phyloP scores from a whole-genome alignment of 306 rosid species.

The Albizia julibrissin region DNA sequence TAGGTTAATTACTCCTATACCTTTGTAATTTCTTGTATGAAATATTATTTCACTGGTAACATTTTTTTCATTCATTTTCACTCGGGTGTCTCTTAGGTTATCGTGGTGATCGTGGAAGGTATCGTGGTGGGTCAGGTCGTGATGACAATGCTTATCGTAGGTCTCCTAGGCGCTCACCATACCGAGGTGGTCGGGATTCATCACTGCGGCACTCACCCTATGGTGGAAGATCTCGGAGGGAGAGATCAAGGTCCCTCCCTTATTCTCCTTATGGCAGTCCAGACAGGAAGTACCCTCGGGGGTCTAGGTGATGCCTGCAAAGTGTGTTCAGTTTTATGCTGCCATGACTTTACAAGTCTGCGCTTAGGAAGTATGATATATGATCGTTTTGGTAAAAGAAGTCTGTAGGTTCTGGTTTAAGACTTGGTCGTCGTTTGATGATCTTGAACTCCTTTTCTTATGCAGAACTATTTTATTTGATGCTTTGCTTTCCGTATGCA shows the following conservation, averaged over 20 bases:
- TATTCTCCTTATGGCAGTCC: conserved; percentile 79
- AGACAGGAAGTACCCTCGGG: conserved; percentile 70
- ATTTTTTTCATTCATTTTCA: conserved; percentile 8
- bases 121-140: conserved; percentile 79
- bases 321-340: conserved; percentile 8
- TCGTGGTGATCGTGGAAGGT: conserved; percentile 57
- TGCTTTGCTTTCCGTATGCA: neutral
- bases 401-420: neutral
- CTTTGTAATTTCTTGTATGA: neutral
- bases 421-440: neutral
- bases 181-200: conserved; percentile 77
- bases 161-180: conserved; percentile 92
- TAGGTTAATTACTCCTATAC: neutral
- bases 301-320: conserved; percentile 56
- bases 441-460: neutral
- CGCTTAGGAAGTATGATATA: neutral
- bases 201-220: conserved; percentile 75
- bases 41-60: neutral
- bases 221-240: conserved; percentile 87
- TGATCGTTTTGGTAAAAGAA: neutral
- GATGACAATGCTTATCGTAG: conserved; percentile 74
- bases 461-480: too few species aligned
- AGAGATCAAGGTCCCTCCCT: conserved; percentile 71
- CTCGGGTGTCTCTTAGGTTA: conserved; percentile 36
- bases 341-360: conserved; percentile 20